These are phyloP conservation scores for Trametes sp. DNA, from an alignment of 1,284 basidiomycete species.

Conservation along the genomic window DNA sequence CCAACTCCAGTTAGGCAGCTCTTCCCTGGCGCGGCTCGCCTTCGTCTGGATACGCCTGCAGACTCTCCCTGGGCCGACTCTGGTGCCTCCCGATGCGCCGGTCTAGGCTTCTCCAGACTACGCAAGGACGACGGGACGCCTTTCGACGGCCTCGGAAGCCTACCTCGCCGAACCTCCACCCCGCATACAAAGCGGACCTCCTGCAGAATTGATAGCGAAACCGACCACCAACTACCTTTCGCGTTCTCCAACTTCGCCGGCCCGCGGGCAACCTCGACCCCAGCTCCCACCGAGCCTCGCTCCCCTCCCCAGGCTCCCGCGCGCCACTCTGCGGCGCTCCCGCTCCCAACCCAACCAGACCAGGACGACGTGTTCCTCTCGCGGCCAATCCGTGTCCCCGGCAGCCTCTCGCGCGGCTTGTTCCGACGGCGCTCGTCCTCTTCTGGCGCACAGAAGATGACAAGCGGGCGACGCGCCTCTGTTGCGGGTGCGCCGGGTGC, in stretches of 20 bases:
- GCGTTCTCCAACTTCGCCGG: neutral
- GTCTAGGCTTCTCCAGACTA: conserved; percentile 36
- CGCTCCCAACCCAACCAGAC: conserved; percentile 4
- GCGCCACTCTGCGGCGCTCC: neutral
- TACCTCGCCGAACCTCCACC: conserved; percentile 23
- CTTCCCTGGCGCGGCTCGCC: conserved; percentile 14
- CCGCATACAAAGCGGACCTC: neutral
- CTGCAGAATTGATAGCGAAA: neutral
- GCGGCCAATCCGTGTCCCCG: conserved; percentile 12
- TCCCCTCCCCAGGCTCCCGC: neutral
- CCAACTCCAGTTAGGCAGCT: conserved; percentile 19
- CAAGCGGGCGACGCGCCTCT: neutral
- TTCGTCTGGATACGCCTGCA: conserved; percentile 1
- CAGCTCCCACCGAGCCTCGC: neutral
- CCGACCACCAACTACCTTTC: neutral
- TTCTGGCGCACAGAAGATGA: neutral
- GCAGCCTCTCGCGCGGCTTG: conserved; percentile 6
- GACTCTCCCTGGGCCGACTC: conserved; percentile 1
- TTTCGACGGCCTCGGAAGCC: conserved; percentile 36
- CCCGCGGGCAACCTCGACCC: neutral
- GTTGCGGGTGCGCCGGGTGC: neutral
- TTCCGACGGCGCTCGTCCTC: neutral
- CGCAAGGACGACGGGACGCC: conserved; percentile 32
- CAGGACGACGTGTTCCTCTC: conserved; percentile 25
- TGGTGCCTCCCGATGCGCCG: conserved; percentile 18